phyloP scores from a whole-genome alignment of 179 eudicot genomes.

The Nepenthes alata region DNA sequence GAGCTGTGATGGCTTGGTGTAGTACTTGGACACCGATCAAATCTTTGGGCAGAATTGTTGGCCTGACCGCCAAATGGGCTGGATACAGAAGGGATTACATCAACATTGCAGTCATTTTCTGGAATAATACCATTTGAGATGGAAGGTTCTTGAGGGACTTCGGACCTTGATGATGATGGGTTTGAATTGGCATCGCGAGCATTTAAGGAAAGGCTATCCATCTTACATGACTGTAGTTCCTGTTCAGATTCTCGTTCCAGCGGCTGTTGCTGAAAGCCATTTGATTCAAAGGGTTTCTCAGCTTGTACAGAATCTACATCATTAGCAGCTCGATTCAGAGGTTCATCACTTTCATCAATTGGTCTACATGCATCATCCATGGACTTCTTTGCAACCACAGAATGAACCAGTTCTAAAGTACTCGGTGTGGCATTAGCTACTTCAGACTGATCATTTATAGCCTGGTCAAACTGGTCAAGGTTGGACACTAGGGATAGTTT shows the following conservation, averaged over 20 bases:
- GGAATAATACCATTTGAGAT: conserved; percentile 7
- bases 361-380: conserved; percentile 12
- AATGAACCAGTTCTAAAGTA: conserved; percentile 9
- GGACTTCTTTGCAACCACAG: conserved; percentile 8
- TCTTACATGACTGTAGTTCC: conserved; percentile 12
- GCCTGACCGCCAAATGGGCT: conserved; percentile 15
- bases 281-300: conserved; percentile 2
- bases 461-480: conserved; percentile 15
- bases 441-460: conserved; percentile 12
- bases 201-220: conserved; percentile 23
- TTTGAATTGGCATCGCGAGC: conserved; percentile 19
- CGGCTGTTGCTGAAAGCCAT: conserved; percentile 13
- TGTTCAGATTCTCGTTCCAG: conserved; percentile 14
- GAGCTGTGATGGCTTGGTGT: conserved; percentile 14
- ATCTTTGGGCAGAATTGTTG: conserved; percentile 17
- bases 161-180: conserved; percentile 10
- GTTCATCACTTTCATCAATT: conserved; percentile 8
- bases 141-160: conserved; percentile 15
- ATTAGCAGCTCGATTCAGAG: conserved; percentile 7
- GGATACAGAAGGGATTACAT: conserved; percentile 15
- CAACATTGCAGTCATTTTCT: conserved; percentile 11
- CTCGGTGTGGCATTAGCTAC: conserved; percentile 12
- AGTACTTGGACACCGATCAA: conserved; percentile 15
- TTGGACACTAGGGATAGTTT: conserved; percentile 8
- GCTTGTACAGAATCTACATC: neutral